A percentile compares a stretch with the other conserved stretches of the same genome.
Conservation (phyloP, 192 early-diverging fungal genomes). For the Coemansia sp. region DNA sequence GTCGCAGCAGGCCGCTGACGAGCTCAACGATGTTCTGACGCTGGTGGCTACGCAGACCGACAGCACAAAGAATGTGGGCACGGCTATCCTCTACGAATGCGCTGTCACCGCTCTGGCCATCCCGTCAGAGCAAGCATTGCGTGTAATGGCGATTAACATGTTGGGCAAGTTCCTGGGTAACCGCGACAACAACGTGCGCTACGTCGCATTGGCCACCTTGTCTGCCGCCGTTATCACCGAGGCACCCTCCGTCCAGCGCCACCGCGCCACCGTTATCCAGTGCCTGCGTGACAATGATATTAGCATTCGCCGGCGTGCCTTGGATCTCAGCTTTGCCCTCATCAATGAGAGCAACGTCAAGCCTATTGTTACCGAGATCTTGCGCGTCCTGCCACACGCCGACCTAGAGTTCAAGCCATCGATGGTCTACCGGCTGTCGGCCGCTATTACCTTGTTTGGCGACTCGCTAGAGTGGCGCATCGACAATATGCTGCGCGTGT, state of each 20-base stretch:
- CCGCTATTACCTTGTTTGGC: constrained; percentile 91
- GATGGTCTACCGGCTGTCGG: constrained; percentile 90
- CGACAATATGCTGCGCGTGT: constrained; percentile 90
- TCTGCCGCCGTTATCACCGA: constrained; percentile 89
- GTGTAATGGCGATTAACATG: constrained; percentile 97
- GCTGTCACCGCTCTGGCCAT: constrained; percentile 97
- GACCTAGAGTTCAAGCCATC: constrained; percentile 87
- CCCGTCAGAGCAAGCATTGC: constrained; percentile 85
- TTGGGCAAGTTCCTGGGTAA: constrained; percentile 95
- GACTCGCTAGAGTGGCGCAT: constrained; percentile 97
- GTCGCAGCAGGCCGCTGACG: constrained; percentile 81
- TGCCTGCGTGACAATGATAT: constrained; percentile 95
- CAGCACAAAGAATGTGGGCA: constrained; percentile 94
- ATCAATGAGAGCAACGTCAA: constrained; percentile 94
- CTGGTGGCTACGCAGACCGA: constrained; percentile 97
- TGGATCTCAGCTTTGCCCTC: constrained; percentile 96
- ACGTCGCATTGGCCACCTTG: constrained; percentile 97
- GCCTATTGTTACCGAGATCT: constrained; percentile 87
- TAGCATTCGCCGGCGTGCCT: constrained; percentile 93
- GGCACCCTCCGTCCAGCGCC: constrained; percentile 93
- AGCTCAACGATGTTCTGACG: constrained; percentile 96
- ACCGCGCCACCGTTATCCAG: constrained; percentile 94
- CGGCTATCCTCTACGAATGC: constrained; percentile 96
- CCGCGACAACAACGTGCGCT: constrained; percentile 97
- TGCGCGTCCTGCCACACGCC: constrained; percentile 90